Evolutionary conservation across 768 basidiomycete species (phyloP).

Genomic region (Suillus discolor): DNA sequence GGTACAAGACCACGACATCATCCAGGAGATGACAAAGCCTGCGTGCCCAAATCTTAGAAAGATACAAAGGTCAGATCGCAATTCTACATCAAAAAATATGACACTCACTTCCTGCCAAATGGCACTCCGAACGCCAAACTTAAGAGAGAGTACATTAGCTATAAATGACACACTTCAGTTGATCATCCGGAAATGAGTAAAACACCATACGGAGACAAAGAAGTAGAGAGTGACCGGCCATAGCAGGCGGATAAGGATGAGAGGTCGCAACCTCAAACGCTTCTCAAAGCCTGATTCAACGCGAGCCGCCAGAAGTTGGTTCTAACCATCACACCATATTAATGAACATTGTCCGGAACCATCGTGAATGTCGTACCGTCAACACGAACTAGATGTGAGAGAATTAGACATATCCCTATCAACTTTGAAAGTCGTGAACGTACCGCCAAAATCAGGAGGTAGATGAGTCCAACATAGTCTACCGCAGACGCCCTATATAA

Average conservation of each 20-base stretch:
- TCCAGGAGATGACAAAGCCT: conserved; percentile 70
- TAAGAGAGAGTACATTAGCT: conserved; percentile 62
- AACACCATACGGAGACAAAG: conserved; percentile 38
- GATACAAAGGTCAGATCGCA: conserved; percentile 4
- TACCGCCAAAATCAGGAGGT: conserved; percentile 41
- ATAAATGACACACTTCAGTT: not conserved
- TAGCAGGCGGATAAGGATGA: conserved; percentile 43
- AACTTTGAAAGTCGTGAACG: not conserved
- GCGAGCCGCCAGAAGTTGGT: conserved; percentile 36
- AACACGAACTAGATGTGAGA: conserved; percentile 25
- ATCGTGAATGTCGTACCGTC: conserved; percentile 21
- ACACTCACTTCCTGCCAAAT: conserved; percentile 47
- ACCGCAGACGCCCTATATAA: conserved; percentile 49
- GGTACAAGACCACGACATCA: conserved; percentile 63
- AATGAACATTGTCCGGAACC: not conserved
- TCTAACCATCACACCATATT: conserved; percentile 22
- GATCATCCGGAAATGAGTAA: not conserved
- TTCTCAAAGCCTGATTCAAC: conserved; percentile 40
- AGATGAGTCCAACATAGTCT: conserved; percentile 57
- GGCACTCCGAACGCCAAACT: conserved; percentile 63
- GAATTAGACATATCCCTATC: conserved; percentile 10
- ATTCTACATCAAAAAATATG: not conserved
- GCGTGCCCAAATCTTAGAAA: conserved; percentile 42
- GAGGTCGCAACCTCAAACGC: conserved; percentile 38
- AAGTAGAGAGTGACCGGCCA: conserved; percentile 45